Evolutionary conservation across 129 eudicot genomes (phyloP).

Genomic region (Rutidosis leptorrhynchoides): DNA sequence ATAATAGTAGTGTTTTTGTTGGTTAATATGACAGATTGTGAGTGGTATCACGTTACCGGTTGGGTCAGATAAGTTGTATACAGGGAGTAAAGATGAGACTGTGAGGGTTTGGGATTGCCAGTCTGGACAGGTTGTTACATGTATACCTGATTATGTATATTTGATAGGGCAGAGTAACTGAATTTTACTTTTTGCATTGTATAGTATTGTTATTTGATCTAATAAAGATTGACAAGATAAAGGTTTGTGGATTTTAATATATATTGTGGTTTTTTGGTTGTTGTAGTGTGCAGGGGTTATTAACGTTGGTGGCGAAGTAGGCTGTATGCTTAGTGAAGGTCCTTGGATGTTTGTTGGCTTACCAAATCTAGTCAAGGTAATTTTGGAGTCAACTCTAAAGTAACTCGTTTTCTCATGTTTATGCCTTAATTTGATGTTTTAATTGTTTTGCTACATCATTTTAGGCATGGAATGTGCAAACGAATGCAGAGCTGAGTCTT

Average conservation of each 20-base stretch:
- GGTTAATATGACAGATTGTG: slow-evolving; percentile 47
- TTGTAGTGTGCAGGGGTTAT: slow-evolving; percentile 68
- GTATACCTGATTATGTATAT: neutral
- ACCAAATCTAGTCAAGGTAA: slow-evolving; percentile 83
- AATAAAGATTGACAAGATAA: neutral
- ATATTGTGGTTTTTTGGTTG: slow-evolving; percentile 24
- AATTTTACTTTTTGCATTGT: neutral
- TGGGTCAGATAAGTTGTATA: slow-evolving; percentile 87
- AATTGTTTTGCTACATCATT: slow-evolving; percentile 1
- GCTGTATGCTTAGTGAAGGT: slow-evolving; percentile 95
- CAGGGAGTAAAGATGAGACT: slow-evolving; percentile 85
- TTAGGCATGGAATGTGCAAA: slow-evolving; percentile 95
- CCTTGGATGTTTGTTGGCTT: slow-evolving; percentile 95
- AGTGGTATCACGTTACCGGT: slow-evolving; percentile 79
- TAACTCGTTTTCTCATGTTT: neutral
- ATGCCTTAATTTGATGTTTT: neutral
- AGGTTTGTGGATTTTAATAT: slow-evolving; percentile 1
- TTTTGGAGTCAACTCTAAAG: neutral
- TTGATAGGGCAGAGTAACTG: neutral
- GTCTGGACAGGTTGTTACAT: slow-evolving; percentile 82
- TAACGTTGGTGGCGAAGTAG: slow-evolving; percentile 72
- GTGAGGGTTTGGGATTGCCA: slow-evolving; percentile 98
- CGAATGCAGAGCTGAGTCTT: slow-evolving; percentile 62
- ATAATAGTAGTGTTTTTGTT: slow-evolving; percentile 1
- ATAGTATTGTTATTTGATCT: neutral